Conservation (phyloP, 2,329 filamentous ascomycete genomes). For the Helotiales sp. region DNA sequence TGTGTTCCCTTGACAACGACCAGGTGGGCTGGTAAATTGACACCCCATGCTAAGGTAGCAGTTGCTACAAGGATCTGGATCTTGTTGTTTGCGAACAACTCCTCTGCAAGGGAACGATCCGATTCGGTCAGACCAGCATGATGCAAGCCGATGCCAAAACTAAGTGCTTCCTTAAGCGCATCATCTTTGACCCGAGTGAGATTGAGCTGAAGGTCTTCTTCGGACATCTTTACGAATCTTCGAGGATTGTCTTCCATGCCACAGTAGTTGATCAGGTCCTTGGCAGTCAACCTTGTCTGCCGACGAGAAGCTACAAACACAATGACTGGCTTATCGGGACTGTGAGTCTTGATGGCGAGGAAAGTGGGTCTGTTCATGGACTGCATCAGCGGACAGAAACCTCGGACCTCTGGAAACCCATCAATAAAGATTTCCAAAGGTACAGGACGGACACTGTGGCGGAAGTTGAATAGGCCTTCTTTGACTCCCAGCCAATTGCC, state of each 20-base stretch:
- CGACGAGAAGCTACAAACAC: slow-evolving; percentile 96
- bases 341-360: slow-evolving; percentile 94
- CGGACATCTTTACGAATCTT: slow-evolving; percentile 90
- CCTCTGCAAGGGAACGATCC: slow-evolving; percentile 88
- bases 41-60: slow-evolving; percentile 96
- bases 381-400: slow-evolving; percentile 98
- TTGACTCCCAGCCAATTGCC: slow-evolving; percentile 98
- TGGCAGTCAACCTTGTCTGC: slow-evolving; percentile 92
- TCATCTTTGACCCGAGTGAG: slow-evolving; percentile 92
- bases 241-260: slow-evolving; percentile 98
- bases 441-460: slow-evolving; percentile 94
- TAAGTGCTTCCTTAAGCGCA: slow-evolving; percentile 88
- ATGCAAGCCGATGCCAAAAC: slow-evolving; percentile 95
- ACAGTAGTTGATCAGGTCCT: slow-evolving; percentile 95
- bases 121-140: slow-evolving; percentile 96
- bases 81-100: slow-evolving; percentile 96
- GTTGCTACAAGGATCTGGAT: slow-evolving; percentile 97
- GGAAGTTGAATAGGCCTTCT: slow-evolving; percentile 94
- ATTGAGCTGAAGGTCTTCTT: slow-evolving; percentile 89
- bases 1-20: slow-evolving; percentile 98
- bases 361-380: slow-evolving; percentile 99
- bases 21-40: slow-evolving; percentile 94
- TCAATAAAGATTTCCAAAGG: slow-evolving; percentile 97
- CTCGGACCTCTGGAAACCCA: slow-evolving; percentile 91
- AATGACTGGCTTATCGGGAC: slow-evolving; percentile 94